Evolutionary conservation across 2,329 filamentous ascomycete species (phyloP).

Genomic region (Cladophialophora carrionii): DNA sequence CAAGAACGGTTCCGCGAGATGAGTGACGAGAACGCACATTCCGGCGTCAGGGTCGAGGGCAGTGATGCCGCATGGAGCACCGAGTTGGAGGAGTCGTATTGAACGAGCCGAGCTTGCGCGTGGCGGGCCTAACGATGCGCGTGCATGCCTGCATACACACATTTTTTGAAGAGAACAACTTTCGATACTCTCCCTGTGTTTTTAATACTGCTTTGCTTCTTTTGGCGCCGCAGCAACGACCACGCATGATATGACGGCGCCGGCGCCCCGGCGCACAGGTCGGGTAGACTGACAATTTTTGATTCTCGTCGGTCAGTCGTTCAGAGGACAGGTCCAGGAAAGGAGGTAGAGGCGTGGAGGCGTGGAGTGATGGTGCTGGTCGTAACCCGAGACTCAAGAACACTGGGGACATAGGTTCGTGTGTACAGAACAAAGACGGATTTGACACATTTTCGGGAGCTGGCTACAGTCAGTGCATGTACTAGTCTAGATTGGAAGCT

Average conservation of each 20-base stretch:
- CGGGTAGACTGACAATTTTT: not conserved
- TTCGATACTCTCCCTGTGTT: not conserved
- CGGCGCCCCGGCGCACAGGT: not conserved
- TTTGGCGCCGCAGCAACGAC: not conserved
- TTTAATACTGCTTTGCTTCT: not conserved
- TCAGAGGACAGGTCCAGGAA: no score
- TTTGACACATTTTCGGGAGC: no score
- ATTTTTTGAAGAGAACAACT: not conserved
- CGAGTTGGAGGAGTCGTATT: slow-evolving; percentile 38
- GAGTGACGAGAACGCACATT: slow-evolving; percentile 31
- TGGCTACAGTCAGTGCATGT: no score
- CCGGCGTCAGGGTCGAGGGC: slow-evolving; percentile 30
- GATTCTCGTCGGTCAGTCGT: not conserved
- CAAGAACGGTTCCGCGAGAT: slow-evolving; percentile 28
- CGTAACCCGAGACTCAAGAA: no score
- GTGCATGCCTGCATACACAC: not conserved
- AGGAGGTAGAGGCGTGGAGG: no score
- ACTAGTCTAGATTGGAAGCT: no score
- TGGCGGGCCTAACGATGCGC: not conserved
- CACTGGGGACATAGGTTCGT: no score
- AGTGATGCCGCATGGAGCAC: slow-evolving; percentile 39
- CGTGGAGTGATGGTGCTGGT: no score
- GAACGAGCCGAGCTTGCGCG: not conserved
- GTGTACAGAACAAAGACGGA: no score
- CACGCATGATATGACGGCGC: not conserved